These are phyloP conservation scores for Podospora anserina DNA, from an alignment of 495 filamentous ascomycete species.

Conservation along the genomic window DNA sequence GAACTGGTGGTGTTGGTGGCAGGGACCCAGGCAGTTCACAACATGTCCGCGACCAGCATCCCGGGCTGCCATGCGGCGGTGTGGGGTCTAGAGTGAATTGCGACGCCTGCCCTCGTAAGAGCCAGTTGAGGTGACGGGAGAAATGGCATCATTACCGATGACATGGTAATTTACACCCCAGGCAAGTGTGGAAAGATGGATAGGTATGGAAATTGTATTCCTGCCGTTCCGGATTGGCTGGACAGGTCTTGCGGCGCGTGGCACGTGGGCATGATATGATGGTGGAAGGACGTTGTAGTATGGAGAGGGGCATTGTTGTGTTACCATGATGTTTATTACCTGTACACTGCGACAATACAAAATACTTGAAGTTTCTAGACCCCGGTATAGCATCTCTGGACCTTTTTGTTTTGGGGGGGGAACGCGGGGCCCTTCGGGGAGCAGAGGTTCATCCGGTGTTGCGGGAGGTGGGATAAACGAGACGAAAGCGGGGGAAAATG, in stretches of 20 bases:
- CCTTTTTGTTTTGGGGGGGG: too few species aligned
- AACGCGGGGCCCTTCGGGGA: too few species aligned
- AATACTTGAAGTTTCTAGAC: too few species aligned
- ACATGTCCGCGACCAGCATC: not conserved
- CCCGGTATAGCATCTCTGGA: too few species aligned
- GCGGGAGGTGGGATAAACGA: not conserved
- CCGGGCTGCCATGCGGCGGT: not conserved
- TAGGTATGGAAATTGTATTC: not conserved
- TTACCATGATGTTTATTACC: too few species aligned
- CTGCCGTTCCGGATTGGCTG: not conserved
- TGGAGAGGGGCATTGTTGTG: too few species aligned
- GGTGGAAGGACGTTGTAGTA: too few species aligned
- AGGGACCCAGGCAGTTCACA: not conserved
- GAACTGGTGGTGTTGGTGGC: not conserved
- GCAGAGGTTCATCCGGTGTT: not conserved
- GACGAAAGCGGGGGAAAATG: not conserved
- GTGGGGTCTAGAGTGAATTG: not conserved
- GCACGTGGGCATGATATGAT: too few species aligned
- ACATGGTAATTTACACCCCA: not conserved
- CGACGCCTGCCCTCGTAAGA: not conserved
- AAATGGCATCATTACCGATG: not conserved
- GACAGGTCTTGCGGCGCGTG: too few species aligned
- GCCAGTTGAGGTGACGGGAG: not conserved
- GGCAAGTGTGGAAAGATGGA: not conserved
- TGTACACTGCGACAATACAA: too few species aligned